Evolutionary conservation across 306 rosid genomes (phyloP).

Genomic region (Acacia confusa): DNA sequence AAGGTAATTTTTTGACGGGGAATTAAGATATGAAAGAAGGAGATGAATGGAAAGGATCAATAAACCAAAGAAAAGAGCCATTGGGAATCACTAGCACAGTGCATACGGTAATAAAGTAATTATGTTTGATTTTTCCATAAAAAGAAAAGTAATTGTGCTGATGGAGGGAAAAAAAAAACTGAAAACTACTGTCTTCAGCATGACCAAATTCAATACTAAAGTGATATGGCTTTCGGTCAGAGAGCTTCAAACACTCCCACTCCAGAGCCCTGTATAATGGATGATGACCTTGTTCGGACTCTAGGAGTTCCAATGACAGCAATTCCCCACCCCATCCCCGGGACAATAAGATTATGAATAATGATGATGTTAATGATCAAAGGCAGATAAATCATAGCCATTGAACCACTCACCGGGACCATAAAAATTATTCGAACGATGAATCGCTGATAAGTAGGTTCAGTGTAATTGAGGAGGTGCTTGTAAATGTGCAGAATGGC

Average conservation of each 20-base stretch:
- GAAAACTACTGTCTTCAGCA: neutral
- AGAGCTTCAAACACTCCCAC: neutral
- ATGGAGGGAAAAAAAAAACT: neutral
- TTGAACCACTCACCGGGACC: slow-evolving; percentile 75
- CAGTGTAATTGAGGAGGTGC: slow-evolving; percentile 92
- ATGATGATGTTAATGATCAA: neutral
- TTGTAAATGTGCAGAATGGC: slow-evolving; percentile 76
- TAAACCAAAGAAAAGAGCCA: neutral
- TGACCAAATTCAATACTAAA: neutral
- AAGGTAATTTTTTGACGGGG: neutral
- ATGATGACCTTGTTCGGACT: neutral
- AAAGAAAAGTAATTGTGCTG: neutral
- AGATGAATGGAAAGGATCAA: neutral
- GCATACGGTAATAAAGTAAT: neutral
- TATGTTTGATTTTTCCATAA: neutral
- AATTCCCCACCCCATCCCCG: neutral
- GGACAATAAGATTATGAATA: neutral
- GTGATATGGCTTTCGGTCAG: neutral
- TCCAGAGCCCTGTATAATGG: neutral
- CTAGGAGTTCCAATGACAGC: neutral
- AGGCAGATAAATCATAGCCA: neutral
- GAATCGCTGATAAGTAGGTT: slow-evolving; percentile 91
- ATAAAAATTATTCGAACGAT: slow-evolving; percentile 91
- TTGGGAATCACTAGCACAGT: neutral
- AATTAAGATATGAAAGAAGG: neutral